Base-by-base conservation (phyloP, 768 basidiomycete genomes). In the Sutorius australiensis region DNA sequence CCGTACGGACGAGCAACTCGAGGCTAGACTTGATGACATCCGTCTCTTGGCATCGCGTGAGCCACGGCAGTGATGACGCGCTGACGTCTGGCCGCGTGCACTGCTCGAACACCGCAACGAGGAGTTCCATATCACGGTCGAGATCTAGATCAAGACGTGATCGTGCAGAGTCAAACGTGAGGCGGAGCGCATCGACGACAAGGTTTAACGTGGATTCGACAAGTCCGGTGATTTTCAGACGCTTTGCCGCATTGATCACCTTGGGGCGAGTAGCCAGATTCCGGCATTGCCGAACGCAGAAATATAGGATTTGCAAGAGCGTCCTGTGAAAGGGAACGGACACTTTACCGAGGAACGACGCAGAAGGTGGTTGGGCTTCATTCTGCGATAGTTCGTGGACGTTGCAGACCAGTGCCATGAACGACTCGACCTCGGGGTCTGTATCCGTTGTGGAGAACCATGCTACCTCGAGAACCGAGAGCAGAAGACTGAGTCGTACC, bases 101-200 rank as follows among this genome's bases (percentile, higher is more conserved):
- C 62, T 90, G 87, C 58, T 90, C 83, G 56, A 94, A 91, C n/a
- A 89, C 84, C 7, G 88, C 80, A 5, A 92, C 83, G 12, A 92
- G 73, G 11, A 92, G 74, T 56, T 91, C 84, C 79, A 94, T 82
- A 56, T 95, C 91, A 17, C 80, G 75, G 67, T 93, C 90, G 6
- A 91, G 72, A 41, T 89, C 86, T 51, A 81, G 55, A 64, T 86
- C 80, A 33, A 75, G 60, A 41, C 81, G 71, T 32, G 74, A 76
- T 16, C 78, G 76, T 0, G 87, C 89, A 30, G 83, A 73, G 45
- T 82, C 77, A 59, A 93, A 88, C 4, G 83, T 79, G 27, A 84
- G 69, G 28, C 80, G 79, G 19, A 82, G 76, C 2, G 80, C 86
- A 51, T 88, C 85, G 53, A 93, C 77, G 37, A 87, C 80, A 33